These are phyloP conservation scores for Xylaria sp. DNA, from an alignment of 2,329 filamentous ascomycete genomes.

Conservation along the genomic window DNA sequence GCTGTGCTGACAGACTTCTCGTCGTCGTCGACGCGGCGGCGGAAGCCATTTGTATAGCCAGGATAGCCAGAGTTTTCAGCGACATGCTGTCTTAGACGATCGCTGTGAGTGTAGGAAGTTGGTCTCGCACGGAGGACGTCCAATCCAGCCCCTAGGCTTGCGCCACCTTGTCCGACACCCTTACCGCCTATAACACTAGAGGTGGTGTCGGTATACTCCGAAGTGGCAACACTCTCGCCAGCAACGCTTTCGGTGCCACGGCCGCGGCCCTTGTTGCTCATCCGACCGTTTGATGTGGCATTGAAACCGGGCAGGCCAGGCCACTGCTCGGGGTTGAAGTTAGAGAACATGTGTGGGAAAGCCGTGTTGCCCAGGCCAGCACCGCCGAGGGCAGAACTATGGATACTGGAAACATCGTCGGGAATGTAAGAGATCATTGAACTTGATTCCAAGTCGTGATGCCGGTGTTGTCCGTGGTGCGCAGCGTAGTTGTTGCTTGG, in stretches of 20 bases:
- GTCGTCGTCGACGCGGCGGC: slow-evolving; percentile 84
- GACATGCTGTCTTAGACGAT: slow-evolving; percentile 87
- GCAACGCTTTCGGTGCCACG: slow-evolving; percentile 81
- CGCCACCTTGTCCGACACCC: slow-evolving; percentile 83
- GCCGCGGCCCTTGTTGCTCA: slow-evolving; percentile 72
- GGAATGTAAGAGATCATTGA: slow-evolving; percentile 96
- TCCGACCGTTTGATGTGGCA: slow-evolving; percentile 64
- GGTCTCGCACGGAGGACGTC: slow-evolving; percentile 74
- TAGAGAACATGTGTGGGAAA: slow-evolving; percentile 95
- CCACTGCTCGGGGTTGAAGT: slow-evolving; percentile 89
- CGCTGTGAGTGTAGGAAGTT: slow-evolving; percentile 77
- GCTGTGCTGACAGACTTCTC: slow-evolving; percentile 96
- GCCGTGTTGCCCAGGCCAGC: slow-evolving; percentile 78
- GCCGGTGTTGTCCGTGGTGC: slow-evolving; percentile 54
- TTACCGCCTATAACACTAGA: slow-evolving; percentile 80
- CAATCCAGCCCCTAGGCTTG: slow-evolving; percentile 84
- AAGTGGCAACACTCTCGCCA: slow-evolving; percentile 91
- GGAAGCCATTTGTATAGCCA: slow-evolving; percentile 73
- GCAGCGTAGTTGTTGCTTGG: slow-evolving; percentile 46
- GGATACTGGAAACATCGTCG: slow-evolving; percentile 95
- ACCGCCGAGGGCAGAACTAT: slow-evolving; percentile 89
- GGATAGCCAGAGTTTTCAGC: slow-evolving; percentile 84
- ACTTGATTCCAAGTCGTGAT: slow-evolving; percentile 75
- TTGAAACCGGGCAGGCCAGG: slow-evolving; percentile 77
- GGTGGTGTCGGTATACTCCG: slow-evolving; percentile 86